Evolutionary conservation across 2,329 filamentous ascomycete species (phyloP).

Genomic region (Claviceps sorghi): DNA sequence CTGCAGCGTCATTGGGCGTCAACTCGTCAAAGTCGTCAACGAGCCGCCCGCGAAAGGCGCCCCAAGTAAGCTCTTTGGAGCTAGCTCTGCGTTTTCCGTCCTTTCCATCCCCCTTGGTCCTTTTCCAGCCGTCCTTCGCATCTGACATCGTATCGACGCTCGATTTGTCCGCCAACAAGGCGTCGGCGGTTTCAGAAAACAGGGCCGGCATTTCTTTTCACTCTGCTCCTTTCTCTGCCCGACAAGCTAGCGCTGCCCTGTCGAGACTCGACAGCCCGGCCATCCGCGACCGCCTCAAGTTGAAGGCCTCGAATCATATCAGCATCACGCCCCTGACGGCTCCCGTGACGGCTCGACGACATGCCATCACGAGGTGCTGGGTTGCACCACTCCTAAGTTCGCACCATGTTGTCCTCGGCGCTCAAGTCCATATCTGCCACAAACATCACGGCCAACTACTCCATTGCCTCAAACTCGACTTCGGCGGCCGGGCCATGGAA

Average conservation of each 20-base stretch:
- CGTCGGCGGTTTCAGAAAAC: neutral
- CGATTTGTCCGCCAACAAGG: neutral
- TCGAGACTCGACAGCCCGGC: too few species aligned
- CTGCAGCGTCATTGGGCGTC: neutral
- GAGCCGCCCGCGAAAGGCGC: too few species aligned
- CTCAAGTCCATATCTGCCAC: conserved; percentile 83
- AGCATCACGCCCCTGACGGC: neutral
- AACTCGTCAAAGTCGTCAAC: too few species aligned
- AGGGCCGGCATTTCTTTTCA: neutral
- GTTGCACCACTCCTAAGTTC: conserved; percentile 8
- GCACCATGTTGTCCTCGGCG: conserved; percentile 74
- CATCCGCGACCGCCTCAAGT: neutral
- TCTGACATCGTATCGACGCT: neutral
- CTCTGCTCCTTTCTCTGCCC: neutral
- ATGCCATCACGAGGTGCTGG: conserved; percentile 13
- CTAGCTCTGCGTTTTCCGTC: too few species aligned
- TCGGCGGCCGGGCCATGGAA: conserved; percentile 87
- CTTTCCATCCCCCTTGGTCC: neutral
- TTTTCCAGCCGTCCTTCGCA: too few species aligned
- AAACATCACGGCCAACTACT: conserved; percentile 88
- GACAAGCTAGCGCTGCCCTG: neutral
- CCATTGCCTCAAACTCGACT: conserved; percentile 59
- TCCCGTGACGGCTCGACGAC: conserved; percentile 7
- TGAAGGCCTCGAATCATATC: neutral
- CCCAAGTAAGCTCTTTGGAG: too few species aligned